Base-by-base conservation (phyloP, 139 green algal species). In the Haematococcus lacustris region DNA sequence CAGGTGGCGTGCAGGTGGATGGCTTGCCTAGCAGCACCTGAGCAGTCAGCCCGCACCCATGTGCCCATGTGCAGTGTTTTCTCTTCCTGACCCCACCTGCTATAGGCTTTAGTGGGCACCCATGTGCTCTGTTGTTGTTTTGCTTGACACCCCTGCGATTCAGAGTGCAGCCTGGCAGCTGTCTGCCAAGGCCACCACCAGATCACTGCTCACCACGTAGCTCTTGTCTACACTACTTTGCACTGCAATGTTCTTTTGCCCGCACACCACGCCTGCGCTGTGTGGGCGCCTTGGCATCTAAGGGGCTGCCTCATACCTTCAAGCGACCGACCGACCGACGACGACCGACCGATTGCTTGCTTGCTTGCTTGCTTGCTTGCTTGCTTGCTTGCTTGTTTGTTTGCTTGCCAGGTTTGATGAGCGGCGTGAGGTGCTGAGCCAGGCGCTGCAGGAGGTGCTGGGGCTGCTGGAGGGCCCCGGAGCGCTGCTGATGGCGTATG, bases 381-480 rank as follows among this genome's bases (percentile, higher is more conserved):
- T n/a, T 30, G 25, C 4, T 28, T 35, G 38, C 33, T 74, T 9
- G 57, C 32, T 32, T 68, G 62, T 68, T 30, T 33, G 6, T 30
- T n/a, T 30, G 25, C 4, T 28, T 35, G 38, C 65, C 34, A 74
- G n/a, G 38, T 32, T 73, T 33, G 61, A 63, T 68, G 62, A 71
- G 39, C n/a, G 21, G 34, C 68, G 60, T 63, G 71, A 65, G n/a
- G 50, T 71, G 66, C 73, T 71, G 70, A 51, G 5, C 4, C n/a
- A 43, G 32, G 32, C 40, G 25, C 9, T 40, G 13, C 33, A 35
- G 47, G 69, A 21, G 30, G 41, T 34, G 37, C 63, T 38, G 34
- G 47, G 23, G 3, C 38, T 76, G 51, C n/a, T 80, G 62, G 38
- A 73, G 35, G 75, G 75, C 38, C 70, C 75, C 32, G 75, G 61